Conservation (phyloP, 2,329 filamentous ascomycete species). For the Biscogniauxia marginata region DNA sequence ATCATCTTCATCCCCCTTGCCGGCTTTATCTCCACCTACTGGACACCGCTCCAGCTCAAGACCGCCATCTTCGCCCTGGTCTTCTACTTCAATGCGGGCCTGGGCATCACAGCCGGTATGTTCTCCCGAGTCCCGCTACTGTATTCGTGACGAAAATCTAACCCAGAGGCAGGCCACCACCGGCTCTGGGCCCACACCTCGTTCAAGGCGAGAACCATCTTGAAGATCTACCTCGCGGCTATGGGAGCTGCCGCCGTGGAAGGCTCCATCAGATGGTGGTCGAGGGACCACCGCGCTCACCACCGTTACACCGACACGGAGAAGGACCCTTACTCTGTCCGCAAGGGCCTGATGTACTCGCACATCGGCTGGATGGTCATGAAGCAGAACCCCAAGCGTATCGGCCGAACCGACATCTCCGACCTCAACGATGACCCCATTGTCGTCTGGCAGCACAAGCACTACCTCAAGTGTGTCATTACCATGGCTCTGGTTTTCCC, state of each 20-base stretch:
- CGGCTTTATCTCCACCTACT: constrained; percentile 73
- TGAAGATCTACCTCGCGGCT: constrained; percentile 47
- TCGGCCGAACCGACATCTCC: constrained; percentile 49
- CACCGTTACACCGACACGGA: constrained; percentile 52
- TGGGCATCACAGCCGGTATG: constrained; percentile 34
- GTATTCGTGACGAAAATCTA: no score
- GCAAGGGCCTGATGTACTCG: constrained; percentile 50
- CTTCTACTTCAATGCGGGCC: constrained; percentile 36
- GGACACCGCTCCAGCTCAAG: constrained; percentile 57
- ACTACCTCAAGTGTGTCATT: constrained; percentile 47
- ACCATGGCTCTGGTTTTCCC: constrained; percentile 48
- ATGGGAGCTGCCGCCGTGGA: constrained; percentile 48
- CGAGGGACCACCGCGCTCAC: constrained; percentile 48
- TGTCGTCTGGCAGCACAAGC: constrained; percentile 48
- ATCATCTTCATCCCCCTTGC: constrained; percentile 75
- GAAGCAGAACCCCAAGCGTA: constrained; percentile 53
- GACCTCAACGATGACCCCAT: constrained; percentile 50
- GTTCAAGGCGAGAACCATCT: constrained; percentile 42
- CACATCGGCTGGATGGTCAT: constrained; percentile 53
- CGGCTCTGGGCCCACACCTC: constrained; percentile 44
- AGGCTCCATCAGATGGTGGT: constrained; percentile 51
- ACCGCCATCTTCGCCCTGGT: constrained; percentile 44
- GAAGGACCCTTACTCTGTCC: constrained; percentile 52
- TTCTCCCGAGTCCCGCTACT: no score
- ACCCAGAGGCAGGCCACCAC: constrained; percentile 38